phyloP scores from a whole-genome alignment of 495 filamentous ascomycete genomes.

The Talaromyces proteolyticus region DNA sequence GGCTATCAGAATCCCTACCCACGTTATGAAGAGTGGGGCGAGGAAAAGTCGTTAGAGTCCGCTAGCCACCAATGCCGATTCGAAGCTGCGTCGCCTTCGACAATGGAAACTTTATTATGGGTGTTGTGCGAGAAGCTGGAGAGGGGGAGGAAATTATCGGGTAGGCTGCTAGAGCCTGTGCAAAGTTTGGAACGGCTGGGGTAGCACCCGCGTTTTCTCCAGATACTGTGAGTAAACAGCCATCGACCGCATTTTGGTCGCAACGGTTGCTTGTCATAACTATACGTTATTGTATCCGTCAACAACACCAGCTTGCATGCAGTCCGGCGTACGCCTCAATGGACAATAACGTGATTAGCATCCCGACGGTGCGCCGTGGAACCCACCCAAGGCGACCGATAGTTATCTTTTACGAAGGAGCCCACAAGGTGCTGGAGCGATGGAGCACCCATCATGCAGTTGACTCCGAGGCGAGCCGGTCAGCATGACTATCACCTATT shows the following conservation, averaged over 20 bases:
- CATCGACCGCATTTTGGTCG: no score
- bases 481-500: background rate
- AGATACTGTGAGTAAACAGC: background rate
- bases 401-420: background rate
- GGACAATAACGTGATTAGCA: background rate
- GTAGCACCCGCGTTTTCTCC: background rate
- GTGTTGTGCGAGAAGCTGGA: background rate
- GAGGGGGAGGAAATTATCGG: background rate
- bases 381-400: background rate
- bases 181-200: constrained; percentile 7
- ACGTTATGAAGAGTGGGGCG: background rate
- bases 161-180: background rate
- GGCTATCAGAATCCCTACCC: background rate
- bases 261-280: no score
- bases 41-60: background rate
- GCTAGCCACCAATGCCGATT: background rate
- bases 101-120: background rate
- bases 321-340: background rate
- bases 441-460: no score
- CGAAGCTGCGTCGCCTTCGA: background rate
- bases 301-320: background rate
- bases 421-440: background rate
- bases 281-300: no score
- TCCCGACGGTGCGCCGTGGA: background rate
- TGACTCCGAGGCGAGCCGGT: background rate